Base-by-base conservation (phyloP, 225 moss, liverwort and hornwort genomes). In the Bryum argenteum region DNA sequence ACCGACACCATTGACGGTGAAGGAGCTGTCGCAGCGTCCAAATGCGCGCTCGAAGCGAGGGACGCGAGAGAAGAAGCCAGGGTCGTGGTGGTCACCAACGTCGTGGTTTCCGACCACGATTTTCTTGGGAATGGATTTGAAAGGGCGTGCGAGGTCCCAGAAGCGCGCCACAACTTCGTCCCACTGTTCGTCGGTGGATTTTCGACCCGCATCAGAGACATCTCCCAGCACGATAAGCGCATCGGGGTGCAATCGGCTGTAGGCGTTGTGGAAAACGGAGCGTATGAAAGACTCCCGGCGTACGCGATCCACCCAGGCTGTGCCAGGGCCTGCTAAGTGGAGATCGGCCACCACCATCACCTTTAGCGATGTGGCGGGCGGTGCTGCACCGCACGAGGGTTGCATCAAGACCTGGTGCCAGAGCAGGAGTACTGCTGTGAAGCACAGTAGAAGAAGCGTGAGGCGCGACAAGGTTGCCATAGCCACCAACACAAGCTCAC, bases 41-140 rank as follows among this genome's bases (percentile, higher is more conserved):
- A 88, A 88, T 4, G 85, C 78, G 41, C 83, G 75, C 26, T 83
- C 80, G 65, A 85, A 88, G 17, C 88, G 88, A 28, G 85, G 80
- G 24, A 88, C 53, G 12, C 70, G 83, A 5, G 70, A n/a, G 41
- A 73, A 54, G 43, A 81, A 82, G 42, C 73, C 75, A 10, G 75
- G 73, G 62, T 88, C 85, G n/a, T 81, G 68, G 50, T 84, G 72
- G 69, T 88, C 88, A 40, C 88, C 88, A 0, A 88, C 80, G 51
- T 88, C 88, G 78, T 88, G 88, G 21, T 88, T 88, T 40, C 88
- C 85, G n/a, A 79, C 82, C 48, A 85, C 71, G 16, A 88, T 21
- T 72, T 83, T 83, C 20, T 85, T 56, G 2, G 85, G 88, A n/a
- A 71, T 58, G 38, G 66, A 28, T 9, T 56, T 16, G 67, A 88